Base-by-base conservation (phyloP, 2,329 filamentous ascomycete genomes). In the Ustilaginoidea virens region DNA sequence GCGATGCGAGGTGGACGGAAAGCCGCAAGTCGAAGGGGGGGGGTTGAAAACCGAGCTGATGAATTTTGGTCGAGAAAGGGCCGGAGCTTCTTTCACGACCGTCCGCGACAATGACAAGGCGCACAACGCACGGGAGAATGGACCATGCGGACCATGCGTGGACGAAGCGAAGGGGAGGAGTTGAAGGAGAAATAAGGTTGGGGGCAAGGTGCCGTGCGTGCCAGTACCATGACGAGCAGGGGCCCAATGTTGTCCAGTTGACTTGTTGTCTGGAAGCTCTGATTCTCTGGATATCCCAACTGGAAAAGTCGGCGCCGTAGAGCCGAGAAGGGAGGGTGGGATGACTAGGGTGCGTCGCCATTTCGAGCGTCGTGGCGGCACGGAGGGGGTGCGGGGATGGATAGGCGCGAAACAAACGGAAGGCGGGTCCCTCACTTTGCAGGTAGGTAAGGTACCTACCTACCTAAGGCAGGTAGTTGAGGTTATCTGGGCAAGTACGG, bases 271-370 rank as follows among this genome's bases (percentile, higher is more conserved):
- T 39, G 39, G 35, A 29, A 39, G 35, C 17, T n/a, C 7, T 9
- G 11, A 13, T 20, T 7, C 19, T 20, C 19, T 20, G 22, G 7
- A 24, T 12, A 19, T 23, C 21, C 27, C 19, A 27, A 25, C 39
- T 48, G 46, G 46, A 46, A 46, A 46, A 44, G 39, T 48, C 45
- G 47, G 47, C 47, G 46, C 45, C 45, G 43, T 39, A 42, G 39
- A 45, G 46, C 42, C 45, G 45, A 41, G 38, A 39, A 39, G 44
- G 45, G 45, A 45, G 41, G 46, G 39, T 32, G 33, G 38, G 25
- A 18, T 24, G 27, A 19, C 17, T 23, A 22, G 31, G 31, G 18
- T 29, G 19, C 19, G 19, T 20, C 11, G 19, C n/a, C n/a, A 23
- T 12, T 17, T 17, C 15, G n/a, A 21, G n/a, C 10, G 11, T 7